Percentiles rank a stretch among this genome's conserved stretches.
Conservation (phyloP, 2,329 filamentous ascomycete species). For the Calonectria hawksworthii region DNA sequence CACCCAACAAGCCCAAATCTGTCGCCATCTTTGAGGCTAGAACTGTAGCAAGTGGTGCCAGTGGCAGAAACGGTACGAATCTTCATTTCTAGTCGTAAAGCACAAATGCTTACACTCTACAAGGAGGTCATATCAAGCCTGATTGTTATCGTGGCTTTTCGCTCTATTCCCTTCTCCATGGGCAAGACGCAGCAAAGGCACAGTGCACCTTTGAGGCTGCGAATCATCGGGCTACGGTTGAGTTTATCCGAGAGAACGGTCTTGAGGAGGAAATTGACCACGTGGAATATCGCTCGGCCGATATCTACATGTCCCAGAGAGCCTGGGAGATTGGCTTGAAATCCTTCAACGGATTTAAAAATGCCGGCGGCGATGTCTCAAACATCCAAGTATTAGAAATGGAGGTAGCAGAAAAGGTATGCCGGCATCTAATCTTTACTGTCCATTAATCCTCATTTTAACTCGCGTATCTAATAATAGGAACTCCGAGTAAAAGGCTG, state of each 20-base stretch:
- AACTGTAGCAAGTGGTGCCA: background rate
- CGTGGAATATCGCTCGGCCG: background rate
- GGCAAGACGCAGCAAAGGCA: background rate
- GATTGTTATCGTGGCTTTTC: background rate
- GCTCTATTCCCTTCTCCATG: background rate
- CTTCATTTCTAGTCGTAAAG: background rate
- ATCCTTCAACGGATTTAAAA: background rate
- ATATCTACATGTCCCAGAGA: background rate
- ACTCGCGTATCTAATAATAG: no score
- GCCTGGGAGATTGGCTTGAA: background rate
- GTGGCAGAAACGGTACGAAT: background rate
- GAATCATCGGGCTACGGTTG: background rate
- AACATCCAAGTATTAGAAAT: background rate
- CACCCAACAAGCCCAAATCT: background rate
- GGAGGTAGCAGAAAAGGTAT: background rate
- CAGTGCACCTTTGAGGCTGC: background rate
- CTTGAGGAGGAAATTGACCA: background rate
- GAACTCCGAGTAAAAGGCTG: background rate
- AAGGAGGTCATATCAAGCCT: background rate
- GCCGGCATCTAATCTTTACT: background rate
- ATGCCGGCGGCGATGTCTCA: background rate
- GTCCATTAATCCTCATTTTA: no score
- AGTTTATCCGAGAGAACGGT: background rate
- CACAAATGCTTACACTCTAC: background rate
- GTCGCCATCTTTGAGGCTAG: background rate